Base-by-base conservation (phyloP, 495 filamentous ascomycete genomes). In the Penicillium canescens region DNA sequence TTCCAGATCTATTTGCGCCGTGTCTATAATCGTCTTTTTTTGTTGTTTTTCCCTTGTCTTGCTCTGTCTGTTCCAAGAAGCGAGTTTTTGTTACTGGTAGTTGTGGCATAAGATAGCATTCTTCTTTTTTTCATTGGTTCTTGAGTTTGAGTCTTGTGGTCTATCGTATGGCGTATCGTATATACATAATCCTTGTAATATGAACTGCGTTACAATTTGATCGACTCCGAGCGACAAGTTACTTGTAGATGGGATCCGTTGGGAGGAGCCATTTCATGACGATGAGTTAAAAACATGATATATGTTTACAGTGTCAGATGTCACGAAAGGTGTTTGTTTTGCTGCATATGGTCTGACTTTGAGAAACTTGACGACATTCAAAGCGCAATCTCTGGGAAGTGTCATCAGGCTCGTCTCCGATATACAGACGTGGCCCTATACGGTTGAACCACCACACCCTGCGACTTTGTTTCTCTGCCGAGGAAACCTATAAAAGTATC, bases 41-140 rank as follows among this genome's bases (percentile, higher is more conserved):
- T 43, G 31, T 47, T 31, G 40, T 3, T 49, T 57, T 38, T 36
- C 59, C 55, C 12, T 56, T 50, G 55, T 46, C 64, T 65, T 67
- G 64, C 64, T 65, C 61, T 47, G 47, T 61, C 55, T 60, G 28
- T 31, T 31, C 28, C 28, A 51, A 60, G 64, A 67, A 67, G 64
- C 64, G 64, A 60, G 56, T 61, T 33, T 46, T 55, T 52, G 50
- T 50, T 56, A 43, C 49, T 46, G 61, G 56, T 67, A 64, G 57
- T 66, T 55, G 53, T 64, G 55, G 61, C 58, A 65, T 67, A 67
- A 67, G 64, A 67, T 60, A 67, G 64, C 64, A 67, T 67, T 67
- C 56, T 55, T 56, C 39, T 61, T 52, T 42, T 52, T 34, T 42
- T 39, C 48, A 41, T 36, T 43, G 34, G 45, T 16, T 35, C 33